Evolutionary conservation across 2,329 filamentous ascomycete species (phyloP).

Genomic region (Aotearoamyces nothofagi): DNA sequence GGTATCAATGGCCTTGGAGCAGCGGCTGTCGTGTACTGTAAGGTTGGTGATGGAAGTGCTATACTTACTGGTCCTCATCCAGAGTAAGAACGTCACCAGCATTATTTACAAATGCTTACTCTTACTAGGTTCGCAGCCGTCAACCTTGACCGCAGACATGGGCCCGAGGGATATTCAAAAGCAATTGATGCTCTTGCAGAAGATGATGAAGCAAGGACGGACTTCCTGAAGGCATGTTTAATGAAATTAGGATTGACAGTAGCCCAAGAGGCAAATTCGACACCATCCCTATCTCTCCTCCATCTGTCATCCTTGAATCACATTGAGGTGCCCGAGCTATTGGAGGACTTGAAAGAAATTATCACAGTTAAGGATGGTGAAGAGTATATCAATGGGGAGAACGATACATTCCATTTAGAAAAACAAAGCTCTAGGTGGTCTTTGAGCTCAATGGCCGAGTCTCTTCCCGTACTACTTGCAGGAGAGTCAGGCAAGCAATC

Average conservation of each 20-base stretch:
- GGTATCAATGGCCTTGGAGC: constrained; percentile 61
- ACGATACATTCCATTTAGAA: constrained; percentile 70
- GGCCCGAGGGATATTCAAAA: constrained; percentile 52
- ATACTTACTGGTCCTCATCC: constrained; percentile 82
- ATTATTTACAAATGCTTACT: constrained; percentile 3
- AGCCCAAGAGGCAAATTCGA: constrained; percentile 48
- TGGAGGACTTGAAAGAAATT: constrained; percentile 51
- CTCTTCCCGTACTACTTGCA: constrained; percentile 23
- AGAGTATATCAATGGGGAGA: constrained; percentile 64
- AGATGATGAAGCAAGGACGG: constrained; percentile 53
- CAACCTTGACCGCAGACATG: constrained; percentile 56
- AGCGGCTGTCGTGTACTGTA: constrained; percentile 73
- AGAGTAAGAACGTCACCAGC: constrained; percentile 43
- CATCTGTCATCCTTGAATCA: constrained; percentile 62
- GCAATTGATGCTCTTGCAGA: constrained; percentile 51
- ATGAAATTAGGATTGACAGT: constrained; percentile 70
- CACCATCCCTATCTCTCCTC: constrained; percentile 68
- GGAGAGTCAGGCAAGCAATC: constrained; percentile 5
- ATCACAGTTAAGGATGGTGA: constrained; percentile 49
- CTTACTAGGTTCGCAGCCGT: constrained; percentile 57
- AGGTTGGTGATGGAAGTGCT: constrained; percentile 64
- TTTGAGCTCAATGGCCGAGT: constrained; percentile 35
- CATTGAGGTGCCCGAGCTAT: constrained; percentile 48
- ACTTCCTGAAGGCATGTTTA: constrained; percentile 69
- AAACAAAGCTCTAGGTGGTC: constrained; percentile 46